Conservation (phyloP, 495 filamentous ascomycete species). For the Saxophila tyrrhenica region DNA sequence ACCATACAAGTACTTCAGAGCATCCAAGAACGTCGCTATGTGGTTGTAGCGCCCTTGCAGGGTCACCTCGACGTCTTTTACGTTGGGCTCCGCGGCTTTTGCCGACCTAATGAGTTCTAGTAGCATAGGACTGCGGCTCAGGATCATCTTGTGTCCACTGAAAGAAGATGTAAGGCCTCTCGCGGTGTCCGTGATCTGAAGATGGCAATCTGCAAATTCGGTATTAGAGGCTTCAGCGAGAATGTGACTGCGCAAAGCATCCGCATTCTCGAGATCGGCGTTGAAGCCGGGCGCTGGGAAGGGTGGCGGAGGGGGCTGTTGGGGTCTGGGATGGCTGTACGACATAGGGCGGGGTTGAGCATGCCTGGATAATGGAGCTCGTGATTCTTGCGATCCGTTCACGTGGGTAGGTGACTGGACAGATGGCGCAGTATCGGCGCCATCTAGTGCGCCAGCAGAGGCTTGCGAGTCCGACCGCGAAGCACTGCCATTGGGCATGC, state of each 20-base stretch:
- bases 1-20: slow-evolving; percentile 28
- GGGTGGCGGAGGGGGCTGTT: neutral
- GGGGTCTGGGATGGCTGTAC: neutral
- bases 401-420: neutral
- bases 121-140: slow-evolving; percentile 24
- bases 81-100: neutral
- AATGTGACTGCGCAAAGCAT: slow-evolving; percentile 21
- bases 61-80: slow-evolving; percentile 11
- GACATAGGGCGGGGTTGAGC: neutral
- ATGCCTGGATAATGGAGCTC: neutral
- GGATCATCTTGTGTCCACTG: slow-evolving; percentile 25
- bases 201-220: slow-evolving; percentile 25
- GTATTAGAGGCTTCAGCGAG: slow-evolving; percentile 22
- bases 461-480: slow-evolving; percentile 9
- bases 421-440: neutral
- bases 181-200: slow-evolving; percentile 19
- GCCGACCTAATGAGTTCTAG: slow-evolving; percentile 11
- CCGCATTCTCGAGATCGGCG: slow-evolving; percentile 7
- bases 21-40: slow-evolving; percentile 19
- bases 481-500: neutral
- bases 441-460: neutral
- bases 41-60: slow-evolving; percentile 19
- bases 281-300: neutral
- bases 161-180: slow-evolving; percentile 2
- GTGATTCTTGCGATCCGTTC: neutral